These are phyloP conservation scores for Bothriochloa decipiens DNA, from an alignment of 176 grass and related monocot species.

Conservation along the genomic window DNA sequence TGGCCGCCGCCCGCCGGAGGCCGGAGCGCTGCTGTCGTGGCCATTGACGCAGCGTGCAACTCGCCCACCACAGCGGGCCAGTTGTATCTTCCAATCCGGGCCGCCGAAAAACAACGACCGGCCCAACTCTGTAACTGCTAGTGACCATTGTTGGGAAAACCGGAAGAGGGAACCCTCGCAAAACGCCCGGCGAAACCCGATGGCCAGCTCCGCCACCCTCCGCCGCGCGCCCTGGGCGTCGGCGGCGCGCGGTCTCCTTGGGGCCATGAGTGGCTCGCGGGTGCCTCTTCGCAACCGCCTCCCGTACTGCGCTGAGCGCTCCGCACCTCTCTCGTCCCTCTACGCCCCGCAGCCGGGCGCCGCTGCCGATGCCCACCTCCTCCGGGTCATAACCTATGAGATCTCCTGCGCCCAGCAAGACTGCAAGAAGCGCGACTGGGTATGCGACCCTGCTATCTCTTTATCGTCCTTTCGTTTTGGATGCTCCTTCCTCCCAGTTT, in stretches of 20 bases:
- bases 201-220: constrained; percentile 30
- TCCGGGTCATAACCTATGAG: constrained; percentile 54
- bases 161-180: not conserved
- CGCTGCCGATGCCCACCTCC: constrained; percentile 46
- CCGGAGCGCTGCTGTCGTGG: too few relatives aligned
- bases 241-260: constrained; percentile 28
- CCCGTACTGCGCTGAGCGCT: not conserved
- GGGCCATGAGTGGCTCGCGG: not conserved
- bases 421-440: constrained; percentile 49
- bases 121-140: not conserved
- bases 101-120: not conserved
- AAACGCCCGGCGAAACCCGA: constrained; percentile 6
- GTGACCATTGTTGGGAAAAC: not conserved
- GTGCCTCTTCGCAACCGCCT: not conserved
- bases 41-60: too few relatives aligned
- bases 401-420: constrained; percentile 51
- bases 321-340: constrained; percentile 26
- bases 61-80: too few relatives aligned
- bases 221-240: constrained; percentile 32
- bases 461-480: not conserved
- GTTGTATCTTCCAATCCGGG: not conserved
- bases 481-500: not conserved
- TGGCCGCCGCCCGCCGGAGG: too few relatives aligned
- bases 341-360: constrained; percentile 13
- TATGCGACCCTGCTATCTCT: not conserved